Percentiles rank a stretch among this genome's conserved stretches.
Conservation (phyloP, 1,284 basidiomycete species). For the Termitomyces sp. region DNA sequence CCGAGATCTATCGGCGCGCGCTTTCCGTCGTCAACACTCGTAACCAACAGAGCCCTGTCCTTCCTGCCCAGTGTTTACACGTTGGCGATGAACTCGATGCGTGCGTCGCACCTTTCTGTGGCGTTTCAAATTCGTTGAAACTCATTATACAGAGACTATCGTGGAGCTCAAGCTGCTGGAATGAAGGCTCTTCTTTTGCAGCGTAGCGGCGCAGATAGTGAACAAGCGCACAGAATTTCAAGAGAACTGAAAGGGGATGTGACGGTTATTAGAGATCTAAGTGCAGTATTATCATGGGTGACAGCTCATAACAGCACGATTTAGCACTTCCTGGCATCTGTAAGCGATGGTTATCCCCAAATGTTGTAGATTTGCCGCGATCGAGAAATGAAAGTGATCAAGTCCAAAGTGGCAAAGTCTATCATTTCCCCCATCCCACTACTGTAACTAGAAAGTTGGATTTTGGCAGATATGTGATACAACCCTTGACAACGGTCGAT, state of each 20-base stretch:
- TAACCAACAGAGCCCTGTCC: conserved; percentile 20
- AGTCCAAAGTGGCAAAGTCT: not conserved
- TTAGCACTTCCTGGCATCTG: not conserved
- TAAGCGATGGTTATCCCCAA: too few relatives aligned
- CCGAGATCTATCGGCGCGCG: conserved; percentile 50
- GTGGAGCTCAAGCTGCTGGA: conserved; percentile 57
- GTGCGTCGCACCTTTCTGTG: conserved; percentile 31
- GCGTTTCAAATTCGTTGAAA: not conserved
- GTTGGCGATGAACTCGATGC: conserved; percentile 66
- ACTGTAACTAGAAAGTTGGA: not conserved
- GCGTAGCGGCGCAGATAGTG: conserved; percentile 42
- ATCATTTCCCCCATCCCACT: not conserved
- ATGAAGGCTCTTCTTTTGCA: conserved; percentile 54
- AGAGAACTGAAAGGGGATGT: conserved; percentile 27
- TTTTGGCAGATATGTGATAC: not conserved
- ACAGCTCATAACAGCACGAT: conserved; percentile 6
- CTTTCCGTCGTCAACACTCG: conserved; percentile 27
- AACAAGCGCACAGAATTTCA: conserved; percentile 41
- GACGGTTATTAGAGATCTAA: conserved; percentile 35
- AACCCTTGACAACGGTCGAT: not conserved
- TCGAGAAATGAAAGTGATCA: not conserved
- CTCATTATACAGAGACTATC: conserved; percentile 49
- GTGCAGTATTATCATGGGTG: conserved; percentile 26
- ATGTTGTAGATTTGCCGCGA: not conserved
- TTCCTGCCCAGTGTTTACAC: conserved; percentile 48